Base-by-base conservation (phyloP, 495 filamentous ascomycete species). In the Jackrogersella multiformis region DNA sequence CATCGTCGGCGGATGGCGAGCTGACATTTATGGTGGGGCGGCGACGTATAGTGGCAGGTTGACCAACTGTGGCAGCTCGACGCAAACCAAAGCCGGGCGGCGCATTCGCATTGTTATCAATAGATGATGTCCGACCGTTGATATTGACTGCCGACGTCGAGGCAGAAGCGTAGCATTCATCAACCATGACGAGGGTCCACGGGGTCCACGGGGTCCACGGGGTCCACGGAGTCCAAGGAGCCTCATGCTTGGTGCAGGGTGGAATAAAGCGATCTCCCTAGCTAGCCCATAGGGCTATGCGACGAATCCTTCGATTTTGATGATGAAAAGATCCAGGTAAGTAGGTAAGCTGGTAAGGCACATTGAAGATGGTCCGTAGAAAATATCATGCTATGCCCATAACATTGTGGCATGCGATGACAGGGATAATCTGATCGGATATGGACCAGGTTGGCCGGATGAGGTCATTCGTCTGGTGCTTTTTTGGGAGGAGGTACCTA, bases 11-110 rank as follows among this genome's bases (percentile, higher is more conserved):
- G 10, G 69, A 13, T 51, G 72, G 59, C 16, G 60, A 58, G 24
- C 46, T 49, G 13, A 46, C 2, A 38, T 48, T 68, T 4, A 41
- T 18, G 32, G 44, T 66, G 39, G 66, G 30, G 34, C 68, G 69
- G 18, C 63, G 72, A 28, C 69, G 72, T 16, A 61, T 20, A 39
- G 63, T 56, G 35, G 64, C 39, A 51, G 68, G 56, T 58, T 79
- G 76, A 44, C 74, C 78, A 52, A 78, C 65, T 4, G 77, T 77
- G 15, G 65, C 66, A 58, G 76, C 61, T 53, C 77, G 75, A 64
- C 77, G 77, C 16, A 77, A 36, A 32, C 65, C 69, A 56, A 71
- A 70, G 16, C 71, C 64, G 26, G 71, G 24, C 0, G 74, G 54
- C 44, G 68, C 62, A 32, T 62, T 56, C 44, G 68, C 62, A 32